Conservation (phyloP, 164 flowering plant species). For the Umbilicus rupestris region DNA sequence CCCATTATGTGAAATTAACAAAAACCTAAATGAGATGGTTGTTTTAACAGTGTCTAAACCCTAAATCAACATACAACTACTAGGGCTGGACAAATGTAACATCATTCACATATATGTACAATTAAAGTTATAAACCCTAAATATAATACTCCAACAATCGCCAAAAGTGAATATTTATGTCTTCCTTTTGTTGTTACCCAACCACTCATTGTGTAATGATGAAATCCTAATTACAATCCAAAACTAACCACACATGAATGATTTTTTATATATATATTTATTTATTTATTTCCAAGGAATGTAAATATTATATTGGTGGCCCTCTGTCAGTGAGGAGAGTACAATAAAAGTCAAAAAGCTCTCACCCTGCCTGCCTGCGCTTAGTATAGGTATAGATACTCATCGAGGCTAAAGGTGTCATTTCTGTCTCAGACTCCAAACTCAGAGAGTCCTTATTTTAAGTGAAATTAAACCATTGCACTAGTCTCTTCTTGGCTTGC, state of each 20-base stretch:
- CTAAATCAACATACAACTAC: no score
- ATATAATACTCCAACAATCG: not conserved
- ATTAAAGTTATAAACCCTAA: not conserved
- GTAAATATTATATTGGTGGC: not conserved
- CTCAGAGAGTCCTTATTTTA: not conserved
- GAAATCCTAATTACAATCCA: conserved; percentile 5
- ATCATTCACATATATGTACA: not conserved
- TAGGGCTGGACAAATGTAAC: no score
- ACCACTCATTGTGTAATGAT: conserved; percentile 5
- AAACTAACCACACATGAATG: not conserved
- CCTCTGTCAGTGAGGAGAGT: conserved; percentile 1
- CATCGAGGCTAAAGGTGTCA: not conserved
- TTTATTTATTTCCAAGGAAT: no score
- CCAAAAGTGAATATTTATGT: not conserved
- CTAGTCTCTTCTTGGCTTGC: not conserved
- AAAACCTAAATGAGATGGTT: not conserved
- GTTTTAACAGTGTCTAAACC: not conserved
- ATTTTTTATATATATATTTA: no score
- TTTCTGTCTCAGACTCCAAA: not conserved
- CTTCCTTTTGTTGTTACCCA: not conserved
- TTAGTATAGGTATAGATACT: no score
- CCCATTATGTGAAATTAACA: no score
- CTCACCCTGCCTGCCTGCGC: not conserved
- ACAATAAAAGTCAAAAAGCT: not conserved
- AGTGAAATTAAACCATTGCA: not conserved